phyloP scores from a whole-genome alignment of 2,329 filamentous ascomycete genomes.

The Cladosporium halotolerans region DNA sequence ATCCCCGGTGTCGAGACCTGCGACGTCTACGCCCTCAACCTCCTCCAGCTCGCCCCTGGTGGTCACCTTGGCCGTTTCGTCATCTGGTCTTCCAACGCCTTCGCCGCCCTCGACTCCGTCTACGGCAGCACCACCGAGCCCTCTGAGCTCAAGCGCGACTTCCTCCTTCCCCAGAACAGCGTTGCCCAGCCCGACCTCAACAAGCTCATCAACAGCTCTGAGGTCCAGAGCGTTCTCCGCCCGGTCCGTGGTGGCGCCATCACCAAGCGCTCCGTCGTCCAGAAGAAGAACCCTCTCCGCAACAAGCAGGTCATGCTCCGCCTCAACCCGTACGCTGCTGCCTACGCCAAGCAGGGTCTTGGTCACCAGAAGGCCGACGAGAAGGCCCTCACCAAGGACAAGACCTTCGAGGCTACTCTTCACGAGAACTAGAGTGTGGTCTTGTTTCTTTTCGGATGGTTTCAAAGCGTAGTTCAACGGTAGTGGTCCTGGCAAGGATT shows the following conservation, averaged over 20 bases:
- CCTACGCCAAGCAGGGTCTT: slow-evolving; percentile 80
- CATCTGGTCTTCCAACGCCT: slow-evolving; percentile 96
- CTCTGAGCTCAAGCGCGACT: slow-evolving; percentile 96
- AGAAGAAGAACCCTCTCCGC: slow-evolving; percentile 99
- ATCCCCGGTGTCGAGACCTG: slow-evolving; percentile 96
- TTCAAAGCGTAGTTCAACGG: slow-evolving; percentile 7
- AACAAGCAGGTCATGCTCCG: slow-evolving; percentile 99
- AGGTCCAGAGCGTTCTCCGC: slow-evolving; percentile 93
- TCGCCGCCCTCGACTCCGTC: slow-evolving; percentile 92
- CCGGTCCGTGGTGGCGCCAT: slow-evolving; percentile 82
- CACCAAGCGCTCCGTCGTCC: slow-evolving; percentile 83
- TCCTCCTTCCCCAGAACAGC: slow-evolving; percentile 87
- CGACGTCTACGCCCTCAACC: slow-evolving; percentile 89
- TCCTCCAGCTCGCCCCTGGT: slow-evolving; percentile 97
- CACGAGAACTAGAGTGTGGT: slow-evolving; percentile 41
- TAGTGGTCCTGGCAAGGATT: slow-evolving; percentile 7
- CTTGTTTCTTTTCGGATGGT: slow-evolving; percentile 8
- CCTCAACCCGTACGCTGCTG: slow-evolving; percentile 94
- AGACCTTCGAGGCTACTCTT: slow-evolving; percentile 45
- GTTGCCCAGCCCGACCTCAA: slow-evolving; percentile 91
- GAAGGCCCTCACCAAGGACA: slow-evolving; percentile 53
- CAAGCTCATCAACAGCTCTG: slow-evolving; percentile 98
- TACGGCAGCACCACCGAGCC: slow-evolving; percentile 90
- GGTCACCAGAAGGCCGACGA: slow-evolving; percentile 61
- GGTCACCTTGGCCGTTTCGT: slow-evolving; percentile 98